Base-by-base conservation (phyloP, 352 stramenopile genomes). In the Phytophthora fragariaefolia region DNA sequence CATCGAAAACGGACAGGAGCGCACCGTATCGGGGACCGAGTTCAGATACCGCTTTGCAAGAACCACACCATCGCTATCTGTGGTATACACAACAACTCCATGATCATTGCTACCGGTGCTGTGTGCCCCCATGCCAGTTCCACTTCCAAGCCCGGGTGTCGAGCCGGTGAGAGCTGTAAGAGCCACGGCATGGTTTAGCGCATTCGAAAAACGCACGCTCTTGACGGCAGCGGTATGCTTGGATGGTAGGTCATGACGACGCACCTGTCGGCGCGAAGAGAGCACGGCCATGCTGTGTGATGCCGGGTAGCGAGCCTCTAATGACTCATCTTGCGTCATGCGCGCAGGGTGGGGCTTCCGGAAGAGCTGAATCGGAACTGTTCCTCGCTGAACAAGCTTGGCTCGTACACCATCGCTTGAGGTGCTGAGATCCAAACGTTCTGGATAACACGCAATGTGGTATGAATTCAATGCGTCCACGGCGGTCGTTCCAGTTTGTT, bases 401-500 rank as follows among this genome's bases (percentile, higher is more conserved):
- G 82, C 66, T 28, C 83, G 71, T 58, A 85, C 65, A 61, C 80
- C 69, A 38, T 85, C 72, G 49, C 91, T 89, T 10, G 91, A 73
- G 6, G 73, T 79, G 28, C 77, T 73, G 28, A 95, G 63, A 74
- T 95, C 85, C 49, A 95, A 62, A 22, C 78, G 76, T 45, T 95
- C 87, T 1, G 87, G 87, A 46, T 93, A 91, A 53, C 85, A 93
- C 1, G 80, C 85, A 28, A 91, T 88, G 51, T 96, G 85, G 71
- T 99, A 99, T 22, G 98, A 75, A 59, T 99, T 99, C 58, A 94
- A 69, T 0, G 85, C 82, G 50, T 97, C 82, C 18, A 97, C 82
- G 0, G 97, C 94, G 10, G 77, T 71, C 40, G 85, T 71, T 20
- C 98, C 96, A 45, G 80, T 75, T 69, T 99, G 98, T 55, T 99